phyloP scores from a whole-genome alignment of 768 basidiomycete species.

The Crucibulum laeve region DNA sequence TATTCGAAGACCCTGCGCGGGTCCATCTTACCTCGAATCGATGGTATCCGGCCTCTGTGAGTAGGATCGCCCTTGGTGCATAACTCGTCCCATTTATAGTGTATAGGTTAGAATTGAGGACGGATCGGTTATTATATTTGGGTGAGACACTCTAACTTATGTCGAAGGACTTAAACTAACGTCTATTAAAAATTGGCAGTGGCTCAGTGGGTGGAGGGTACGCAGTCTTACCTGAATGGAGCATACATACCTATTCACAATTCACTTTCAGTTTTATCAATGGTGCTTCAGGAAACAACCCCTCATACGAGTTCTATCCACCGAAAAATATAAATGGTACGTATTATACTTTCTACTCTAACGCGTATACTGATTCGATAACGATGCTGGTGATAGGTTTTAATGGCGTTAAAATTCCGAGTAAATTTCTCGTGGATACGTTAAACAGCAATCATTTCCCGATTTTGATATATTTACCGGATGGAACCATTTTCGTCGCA shows the following conservation, averaged over 20 bases:
- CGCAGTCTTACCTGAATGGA: neutral
- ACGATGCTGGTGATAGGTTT: slow-evolving; percentile 5
- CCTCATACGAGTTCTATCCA: slow-evolving; percentile 30
- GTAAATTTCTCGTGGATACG: slow-evolving; percentile 15
- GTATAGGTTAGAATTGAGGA: slow-evolving; percentile 1
- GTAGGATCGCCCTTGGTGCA: slow-evolving; percentile 7
- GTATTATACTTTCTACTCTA: slow-evolving; percentile 6
- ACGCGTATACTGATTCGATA: neutral
- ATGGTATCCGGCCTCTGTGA: slow-evolving; percentile 28
- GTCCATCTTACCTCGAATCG: slow-evolving; percentile 19
- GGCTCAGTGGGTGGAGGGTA: neutral
- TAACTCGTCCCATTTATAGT: slow-evolving; percentile 17
- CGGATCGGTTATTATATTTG: neutral
- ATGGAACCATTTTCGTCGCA: slow-evolving; percentile 28
- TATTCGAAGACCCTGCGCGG: slow-evolving; percentile 20
- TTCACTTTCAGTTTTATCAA: slow-evolving; percentile 5
- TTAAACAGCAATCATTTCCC: slow-evolving; percentile 19
- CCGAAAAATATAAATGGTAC: slow-evolving; percentile 19
- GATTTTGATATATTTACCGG: slow-evolving; percentile 21
- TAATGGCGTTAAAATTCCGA: slow-evolving; percentile 11
- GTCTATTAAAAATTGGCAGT: neutral
- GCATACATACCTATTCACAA: neutral
- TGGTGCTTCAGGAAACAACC: slow-evolving; percentile 59
- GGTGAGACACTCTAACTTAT: slow-evolving; percentile 19
- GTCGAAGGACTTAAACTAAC: slow-evolving; percentile 5